Base-by-base conservation (phyloP, 371 early-diverging fungal species). In the Aphelidium insulamus region DNA sequence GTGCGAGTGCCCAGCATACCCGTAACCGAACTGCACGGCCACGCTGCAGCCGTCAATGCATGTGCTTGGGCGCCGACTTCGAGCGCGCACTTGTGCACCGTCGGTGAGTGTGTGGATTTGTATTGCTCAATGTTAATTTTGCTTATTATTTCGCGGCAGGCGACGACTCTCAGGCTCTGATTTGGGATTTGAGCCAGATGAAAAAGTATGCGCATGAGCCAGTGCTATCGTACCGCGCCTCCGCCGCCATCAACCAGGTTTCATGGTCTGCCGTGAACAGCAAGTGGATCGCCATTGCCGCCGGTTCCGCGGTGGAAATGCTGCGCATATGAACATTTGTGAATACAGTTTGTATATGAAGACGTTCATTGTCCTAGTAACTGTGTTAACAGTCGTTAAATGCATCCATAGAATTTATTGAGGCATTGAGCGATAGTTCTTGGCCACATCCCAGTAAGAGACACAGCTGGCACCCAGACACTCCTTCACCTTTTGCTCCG, bases 1-100 rank as follows among this genome's bases (percentile, higher is more conserved):
- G 68, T 84, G 28, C 77, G 95, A 22, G 69, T 71, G 16, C 94
- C 95, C 7, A 78, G 84, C 5, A 60, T 77, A 2, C 82, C 90
- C 1, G 68, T 86, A 2, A 60, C 66, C 5, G 77, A 88, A 45
- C 55, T 95, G 26, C 54, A 58, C 5, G 76, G 78, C 12, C 92
- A 90, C 46, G 65, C 59, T 18, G 72, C 63, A 5, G 48, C 60
- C 24, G 69, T 83, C 34, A 79, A 74, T 32, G 65, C 77, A 28
- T 51, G 77, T 25, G 57, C 56, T n/a, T 85, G 86, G 86, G 66
- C 80, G 12, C 82, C 86, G 6, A 61, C 62, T 15, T 62, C 71
- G 17, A 48, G 66, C 22, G 59, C 59, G 12, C 72, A 72, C 37
- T 52, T 83, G 8, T 69, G 69, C 35, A 77, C 71, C 6, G 75